A percentile compares a stretch with the other conserved stretches of the same genome.
Evolutionary conservation across 139 green algal genomes (phyloP).

Genomic region (Chlorella sp.): DNA sequence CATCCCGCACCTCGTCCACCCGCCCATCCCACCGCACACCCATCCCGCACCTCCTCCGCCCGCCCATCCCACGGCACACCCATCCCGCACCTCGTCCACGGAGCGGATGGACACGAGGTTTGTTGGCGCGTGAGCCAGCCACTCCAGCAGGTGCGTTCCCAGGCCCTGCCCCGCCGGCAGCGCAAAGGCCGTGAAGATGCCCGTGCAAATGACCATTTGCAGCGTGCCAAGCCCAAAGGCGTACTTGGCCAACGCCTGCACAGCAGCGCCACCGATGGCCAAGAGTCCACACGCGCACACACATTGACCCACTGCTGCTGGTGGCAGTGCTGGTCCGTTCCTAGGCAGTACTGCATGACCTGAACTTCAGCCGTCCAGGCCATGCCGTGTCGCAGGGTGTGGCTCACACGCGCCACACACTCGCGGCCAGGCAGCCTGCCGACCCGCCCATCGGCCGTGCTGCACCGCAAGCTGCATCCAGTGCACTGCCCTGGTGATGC

Average conservation of each 20-base stretch:
- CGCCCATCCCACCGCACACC: background rate
- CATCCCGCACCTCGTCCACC: background rate
- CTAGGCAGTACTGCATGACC: too few species aligned
- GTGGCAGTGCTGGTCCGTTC: too few species aligned
- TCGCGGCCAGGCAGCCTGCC: too few species aligned
- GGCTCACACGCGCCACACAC: background rate
- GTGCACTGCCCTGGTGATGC: background rate
- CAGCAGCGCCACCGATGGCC: too few species aligned
- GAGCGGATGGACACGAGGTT: slow-evolving; percentile 50
- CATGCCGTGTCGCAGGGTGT: background rate
- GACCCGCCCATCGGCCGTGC: background rate
- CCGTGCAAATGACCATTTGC: slow-evolving; percentile 69
- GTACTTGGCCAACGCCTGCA: slow-evolving; percentile 83
- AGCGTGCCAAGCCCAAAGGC: slow-evolving; percentile 87
- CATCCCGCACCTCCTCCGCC: background rate
- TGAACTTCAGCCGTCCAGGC: too few species aligned
- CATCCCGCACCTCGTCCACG: slow-evolving; percentile 43
- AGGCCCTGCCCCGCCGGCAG: slow-evolving; percentile 71
- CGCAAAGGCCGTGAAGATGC: slow-evolving; percentile 67
- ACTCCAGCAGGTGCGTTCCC: slow-evolving; percentile 77
- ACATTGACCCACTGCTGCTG: too few species aligned
- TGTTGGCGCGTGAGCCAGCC: slow-evolving; percentile 29
- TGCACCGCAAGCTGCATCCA: background rate
- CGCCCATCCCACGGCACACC: background rate
- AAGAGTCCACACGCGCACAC: too few species aligned